A percentile compares a stretch with the other conserved stretches of the same genome.
These are phyloP conservation scores for Ramaria rubella DNA, from an alignment of 768 basidiomycete species.

Conservation along the genomic window DNA sequence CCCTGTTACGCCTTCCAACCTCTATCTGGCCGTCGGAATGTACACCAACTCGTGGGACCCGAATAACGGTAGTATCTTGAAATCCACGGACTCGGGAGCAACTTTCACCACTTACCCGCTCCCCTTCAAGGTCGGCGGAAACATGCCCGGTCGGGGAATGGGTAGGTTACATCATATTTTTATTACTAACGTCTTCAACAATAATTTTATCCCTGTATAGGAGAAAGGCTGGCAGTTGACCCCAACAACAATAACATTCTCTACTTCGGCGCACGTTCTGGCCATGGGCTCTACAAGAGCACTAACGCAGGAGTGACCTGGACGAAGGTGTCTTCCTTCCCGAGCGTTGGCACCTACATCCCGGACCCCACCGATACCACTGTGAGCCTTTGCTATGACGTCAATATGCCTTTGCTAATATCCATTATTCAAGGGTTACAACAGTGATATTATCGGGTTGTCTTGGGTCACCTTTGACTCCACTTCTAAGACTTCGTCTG, in stretches of 20 bases:
- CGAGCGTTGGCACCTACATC: slow-evolving; percentile 42
- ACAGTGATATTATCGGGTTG: slow-evolving; percentile 36
- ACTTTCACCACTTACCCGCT: slow-evolving; percentile 46
- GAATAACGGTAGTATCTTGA: slow-evolving; percentile 55
- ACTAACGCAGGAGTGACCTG: slow-evolving; percentile 52
- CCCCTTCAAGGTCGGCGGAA: slow-evolving; percentile 58
- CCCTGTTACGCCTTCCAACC: background rate
- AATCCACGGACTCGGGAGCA: slow-evolving; percentile 51
- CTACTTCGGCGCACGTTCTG: slow-evolving; percentile 58
- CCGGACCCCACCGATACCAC: slow-evolving; percentile 10
- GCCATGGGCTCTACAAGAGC: slow-evolving; percentile 62
- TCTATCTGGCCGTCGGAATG: slow-evolving; percentile 14
- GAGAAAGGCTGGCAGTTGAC: slow-evolving; percentile 47
- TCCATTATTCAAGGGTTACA: slow-evolving; percentile 20
- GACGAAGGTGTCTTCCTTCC: slow-evolving; percentile 53
- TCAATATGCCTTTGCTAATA: background rate
- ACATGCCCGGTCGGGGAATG: slow-evolving; percentile 66
- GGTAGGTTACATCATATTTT: slow-evolving; percentile 9
- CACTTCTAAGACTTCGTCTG: slow-evolving; percentile 36
- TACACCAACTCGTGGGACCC: slow-evolving; percentile 49
- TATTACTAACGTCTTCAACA: background rate
- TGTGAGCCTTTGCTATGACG: background rate
- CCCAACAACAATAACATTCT: slow-evolving; percentile 56
- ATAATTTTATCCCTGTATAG: slow-evolving; percentile 23
- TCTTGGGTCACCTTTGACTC: slow-evolving; percentile 60